Percentiles rank a stretch among this genome's conserved stretches.
Conservation (phyloP, 179 eudicot genomes). For the Actinidia chinensis region DNA sequence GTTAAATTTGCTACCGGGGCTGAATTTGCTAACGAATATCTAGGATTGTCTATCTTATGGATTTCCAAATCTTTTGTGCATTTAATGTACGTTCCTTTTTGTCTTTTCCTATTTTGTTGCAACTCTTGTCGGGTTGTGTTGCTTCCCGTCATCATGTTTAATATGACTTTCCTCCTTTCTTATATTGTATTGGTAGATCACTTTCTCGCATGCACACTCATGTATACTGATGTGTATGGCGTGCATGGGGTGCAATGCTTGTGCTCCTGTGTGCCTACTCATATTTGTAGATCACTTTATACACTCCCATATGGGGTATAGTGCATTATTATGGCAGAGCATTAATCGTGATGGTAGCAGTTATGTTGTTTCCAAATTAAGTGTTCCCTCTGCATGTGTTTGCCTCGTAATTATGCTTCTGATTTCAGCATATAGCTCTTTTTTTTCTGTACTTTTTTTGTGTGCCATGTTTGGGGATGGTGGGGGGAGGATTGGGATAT, state of each 20-base stretch:
- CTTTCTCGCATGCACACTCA: not conserved
- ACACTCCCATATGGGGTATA: not conserved
- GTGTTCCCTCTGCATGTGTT: no score
- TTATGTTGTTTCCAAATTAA: no score
- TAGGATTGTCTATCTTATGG: not conserved
- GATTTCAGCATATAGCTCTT: no score
- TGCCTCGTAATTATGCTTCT: no score
- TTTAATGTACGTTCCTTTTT: slow-evolving; percentile 3
- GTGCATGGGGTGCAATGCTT: no score
- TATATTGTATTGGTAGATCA: not conserved
- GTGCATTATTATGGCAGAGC: not conserved
- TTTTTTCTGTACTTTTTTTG: no score
- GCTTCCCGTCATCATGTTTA: not conserved
- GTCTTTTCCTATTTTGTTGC: not conserved
- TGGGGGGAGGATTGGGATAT: no score
- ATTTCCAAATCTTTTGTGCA: slow-evolving; percentile 8
- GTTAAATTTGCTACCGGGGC: slow-evolving; percentile 8
- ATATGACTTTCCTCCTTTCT: not conserved
- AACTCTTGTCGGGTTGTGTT: not conserved
- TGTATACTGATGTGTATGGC: no score
- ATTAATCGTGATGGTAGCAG: not conserved
- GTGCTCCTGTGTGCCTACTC: not conserved
- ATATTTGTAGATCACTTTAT: not conserved
- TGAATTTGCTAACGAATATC: not conserved
- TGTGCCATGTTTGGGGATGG: no score